A percentile compares a stretch with the other conserved stretches of the same genome.
Evolutionary conservation across 441 rosid species (phyloP).

Genomic region (Pelargonium exstipulatum): DNA sequence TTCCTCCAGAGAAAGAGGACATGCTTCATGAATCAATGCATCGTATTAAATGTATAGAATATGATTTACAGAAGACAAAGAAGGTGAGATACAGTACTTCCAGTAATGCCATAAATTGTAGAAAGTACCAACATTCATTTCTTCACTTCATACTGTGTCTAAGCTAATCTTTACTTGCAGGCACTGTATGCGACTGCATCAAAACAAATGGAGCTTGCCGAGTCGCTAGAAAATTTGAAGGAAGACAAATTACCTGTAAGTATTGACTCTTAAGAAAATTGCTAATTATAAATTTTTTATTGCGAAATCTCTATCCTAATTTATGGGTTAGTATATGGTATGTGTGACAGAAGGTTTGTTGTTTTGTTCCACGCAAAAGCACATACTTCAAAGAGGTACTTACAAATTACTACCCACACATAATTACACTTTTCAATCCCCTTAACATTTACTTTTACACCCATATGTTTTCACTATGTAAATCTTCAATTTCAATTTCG

Average conservation of each 20-base stretch:
- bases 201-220: conserved; percentile 84
- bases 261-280: conserved; percentile 9
- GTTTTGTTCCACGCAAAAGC: no score
- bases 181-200: conserved; percentile 84
- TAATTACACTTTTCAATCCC: no score
- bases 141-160: neutral
- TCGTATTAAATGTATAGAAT: conserved; percentile 76
- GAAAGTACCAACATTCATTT: neutral
- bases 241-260: conserved; percentile 51
- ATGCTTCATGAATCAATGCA: conserved; percentile 76
- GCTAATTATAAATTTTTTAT: no score
- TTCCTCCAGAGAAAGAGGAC: conserved; percentile 84
- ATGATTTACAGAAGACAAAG: conserved; percentile 86
- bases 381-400: no score
- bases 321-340: no score
- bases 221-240: conserved; percentile 68
- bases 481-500: no score
- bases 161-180: conserved; percentile 36
- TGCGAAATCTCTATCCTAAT: no score
- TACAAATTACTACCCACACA: no score
- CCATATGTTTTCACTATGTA: no score
- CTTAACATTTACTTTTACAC: no score
- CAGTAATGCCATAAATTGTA: neutral
- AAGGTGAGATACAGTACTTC: conserved; percentile 21
- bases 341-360: no score